Percentiles rank a stretch among this genome's conserved stretches.
Conservation (phyloP, 2,329 filamentous ascomycete genomes). For the Arthrobotrys sphaeroides region DNA sequence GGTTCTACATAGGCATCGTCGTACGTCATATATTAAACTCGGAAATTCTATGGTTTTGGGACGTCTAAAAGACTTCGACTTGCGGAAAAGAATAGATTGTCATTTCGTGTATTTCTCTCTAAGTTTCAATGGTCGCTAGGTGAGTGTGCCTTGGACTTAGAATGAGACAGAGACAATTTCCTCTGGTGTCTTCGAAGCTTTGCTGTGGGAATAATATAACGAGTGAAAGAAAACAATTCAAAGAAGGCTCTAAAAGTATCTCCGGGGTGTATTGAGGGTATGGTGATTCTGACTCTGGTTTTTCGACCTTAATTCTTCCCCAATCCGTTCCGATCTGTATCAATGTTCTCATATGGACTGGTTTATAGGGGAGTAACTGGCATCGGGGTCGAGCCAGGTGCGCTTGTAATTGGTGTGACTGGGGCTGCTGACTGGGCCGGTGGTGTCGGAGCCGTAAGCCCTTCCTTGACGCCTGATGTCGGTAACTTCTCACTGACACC, state of each 20-base stretch:
- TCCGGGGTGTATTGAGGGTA: background rate
- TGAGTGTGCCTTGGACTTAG: background rate
- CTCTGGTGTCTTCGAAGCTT: background rate
- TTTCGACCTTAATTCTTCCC: background rate
- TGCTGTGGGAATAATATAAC: too few species aligned
- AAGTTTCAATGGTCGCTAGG: background rate
- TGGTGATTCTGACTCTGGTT: background rate
- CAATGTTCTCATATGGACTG: background rate
- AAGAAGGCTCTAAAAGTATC: background rate
- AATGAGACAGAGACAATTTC: background rate
- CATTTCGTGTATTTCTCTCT: too few species aligned
- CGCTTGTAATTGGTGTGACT: background rate
- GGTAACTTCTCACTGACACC: background rate
- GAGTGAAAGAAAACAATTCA: background rate
- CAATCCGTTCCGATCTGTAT: background rate
- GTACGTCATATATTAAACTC: too few species aligned
- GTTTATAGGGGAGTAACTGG: conserved; percentile 32
- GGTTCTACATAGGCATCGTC: too few species aligned
- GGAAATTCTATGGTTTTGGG: too few species aligned
- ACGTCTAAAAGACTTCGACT: too few species aligned
- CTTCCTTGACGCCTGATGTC: background rate
- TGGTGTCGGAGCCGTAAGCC: background rate
- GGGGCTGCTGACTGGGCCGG: background rate
- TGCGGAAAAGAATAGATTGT: too few species aligned
- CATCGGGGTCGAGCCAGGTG: background rate